phyloP scores from a whole-genome alignment of 306 rosid genomes.

The Fragaria ananassa region DNA sequence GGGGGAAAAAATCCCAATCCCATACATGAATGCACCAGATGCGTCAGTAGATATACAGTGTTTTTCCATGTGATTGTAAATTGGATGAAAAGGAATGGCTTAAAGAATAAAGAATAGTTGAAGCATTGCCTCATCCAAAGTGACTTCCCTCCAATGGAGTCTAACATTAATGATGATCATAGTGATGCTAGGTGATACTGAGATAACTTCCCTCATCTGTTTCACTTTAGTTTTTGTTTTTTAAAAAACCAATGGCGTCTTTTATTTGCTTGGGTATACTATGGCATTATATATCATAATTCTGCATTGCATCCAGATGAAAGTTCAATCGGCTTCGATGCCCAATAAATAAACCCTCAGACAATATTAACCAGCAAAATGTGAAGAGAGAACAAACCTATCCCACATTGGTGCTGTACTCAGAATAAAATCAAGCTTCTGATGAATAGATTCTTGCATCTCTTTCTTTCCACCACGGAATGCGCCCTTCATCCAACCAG shows the following conservation, averaged over 20 bases:
- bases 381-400: slow-evolving; percentile 53
- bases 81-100: neutral
- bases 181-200: neutral
- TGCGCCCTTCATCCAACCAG: slow-evolving; percentile 75
- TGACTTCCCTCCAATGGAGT: neutral
- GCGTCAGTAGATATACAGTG: neutral
- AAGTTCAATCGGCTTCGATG: neutral
- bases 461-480: slow-evolving; percentile 65
- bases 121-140: neutral
- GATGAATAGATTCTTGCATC: slow-evolving; percentile 51
- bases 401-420: slow-evolving; percentile 96
- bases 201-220: neutral
- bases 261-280: neutral
- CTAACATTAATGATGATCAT: neutral
- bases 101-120: neutral
- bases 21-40: neutral
- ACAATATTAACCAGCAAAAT: slow-evolving; percentile 10
- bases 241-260: neutral
- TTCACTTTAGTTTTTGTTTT: neutral
- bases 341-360: neutral
- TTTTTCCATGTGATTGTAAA: neutral
- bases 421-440: slow-evolving; percentile 64
- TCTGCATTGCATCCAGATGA: neutral
- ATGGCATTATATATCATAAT: neutral
- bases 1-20: neutral